Percentiles rank a stretch among this genome's conserved stretches.
phyloP scores from a whole-genome alignment of 768 basidiomycete genomes.

The Lepiota venenata region DNA sequence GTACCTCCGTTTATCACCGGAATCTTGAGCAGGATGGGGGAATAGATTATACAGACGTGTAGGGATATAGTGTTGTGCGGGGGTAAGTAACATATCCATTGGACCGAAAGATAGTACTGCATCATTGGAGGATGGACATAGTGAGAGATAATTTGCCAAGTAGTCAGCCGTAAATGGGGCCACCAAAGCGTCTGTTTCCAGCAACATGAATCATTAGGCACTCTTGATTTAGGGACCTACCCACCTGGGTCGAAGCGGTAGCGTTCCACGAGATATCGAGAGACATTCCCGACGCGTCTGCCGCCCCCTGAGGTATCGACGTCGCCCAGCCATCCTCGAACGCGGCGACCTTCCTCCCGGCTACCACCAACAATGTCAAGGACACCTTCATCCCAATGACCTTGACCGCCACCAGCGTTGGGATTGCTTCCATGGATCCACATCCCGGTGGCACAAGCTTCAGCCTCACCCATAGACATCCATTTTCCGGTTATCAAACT shows the following conservation, averaged over 20 bases:
- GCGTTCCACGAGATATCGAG: conserved; percentile 74
- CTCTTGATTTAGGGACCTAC: conserved; percentile 14
- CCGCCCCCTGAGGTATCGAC: conserved; percentile 68
- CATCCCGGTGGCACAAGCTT: conserved; percentile 76
- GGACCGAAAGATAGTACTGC: conserved; percentile 79
- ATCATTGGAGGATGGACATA: conserved; percentile 69
- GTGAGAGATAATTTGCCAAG: conserved; percentile 73
- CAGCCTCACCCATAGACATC: conserved; percentile 69
- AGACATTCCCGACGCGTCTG: conserved; percentile 60
- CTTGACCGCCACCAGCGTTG: conserved; percentile 26
- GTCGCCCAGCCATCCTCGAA: conserved; percentile 81
- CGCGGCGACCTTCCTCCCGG: conserved; percentile 66
- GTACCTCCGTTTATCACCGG: conserved; percentile 70
- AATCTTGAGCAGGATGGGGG: conserved; percentile 81
- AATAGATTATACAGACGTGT: conserved; percentile 71
- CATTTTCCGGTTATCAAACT: conserved; percentile 71
- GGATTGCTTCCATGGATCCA: conserved; percentile 60
- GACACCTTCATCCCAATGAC: conserved; percentile 77
- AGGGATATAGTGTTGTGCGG: conserved; percentile 72
- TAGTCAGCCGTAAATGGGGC: conserved; percentile 77
- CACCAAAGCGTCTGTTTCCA: conserved; percentile 57
- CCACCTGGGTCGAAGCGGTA: conserved; percentile 78
- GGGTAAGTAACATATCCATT: conserved; percentile 74
- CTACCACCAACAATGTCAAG: conserved; percentile 77
- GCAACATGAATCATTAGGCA: neutral